Conservation (phyloP, 345 rosid species). For the Acer yangbiense region DNA sequence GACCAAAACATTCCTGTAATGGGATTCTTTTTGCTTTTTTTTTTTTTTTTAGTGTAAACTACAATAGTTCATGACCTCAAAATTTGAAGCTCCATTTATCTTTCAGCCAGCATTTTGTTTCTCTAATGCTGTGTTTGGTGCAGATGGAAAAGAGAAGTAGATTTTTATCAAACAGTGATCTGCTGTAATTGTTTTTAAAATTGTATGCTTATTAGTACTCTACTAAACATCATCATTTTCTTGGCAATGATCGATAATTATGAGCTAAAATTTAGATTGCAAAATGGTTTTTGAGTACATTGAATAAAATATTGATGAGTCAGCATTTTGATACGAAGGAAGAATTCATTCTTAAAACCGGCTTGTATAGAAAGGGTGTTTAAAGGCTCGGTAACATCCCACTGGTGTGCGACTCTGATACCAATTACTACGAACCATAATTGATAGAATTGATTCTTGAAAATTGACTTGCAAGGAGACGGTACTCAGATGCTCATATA, state of each 20-base stretch:
- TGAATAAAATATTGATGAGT: too few species aligned
- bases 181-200: constrained; percentile 10
- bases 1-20: constrained; percentile 19
- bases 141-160: constrained; percentile 1
- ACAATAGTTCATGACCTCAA: constrained; percentile 25
- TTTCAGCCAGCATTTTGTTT: constrained; percentile 14
- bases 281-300: not conserved
- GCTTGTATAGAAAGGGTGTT: too few species aligned
- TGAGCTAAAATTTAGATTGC: not conserved
- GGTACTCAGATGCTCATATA: too few species aligned
- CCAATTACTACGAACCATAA: too few species aligned
- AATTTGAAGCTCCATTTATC: constrained; percentile 15
- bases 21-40: constrained; percentile 8
- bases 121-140: constrained; percentile 14
- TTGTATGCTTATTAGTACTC: not conserved
- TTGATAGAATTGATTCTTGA: too few species aligned
- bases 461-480: too few species aligned
- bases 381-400: too few species aligned
- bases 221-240: not conserved
- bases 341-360: too few species aligned
- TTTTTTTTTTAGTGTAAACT: constrained; percentile 24
- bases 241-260: not conserved
- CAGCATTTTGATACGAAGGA: too few species aligned
- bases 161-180: not conserved
- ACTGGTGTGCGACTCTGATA: too few species aligned